Conservation (phyloP, 306 rosid species). For the Crotalaria pallida region DNA sequence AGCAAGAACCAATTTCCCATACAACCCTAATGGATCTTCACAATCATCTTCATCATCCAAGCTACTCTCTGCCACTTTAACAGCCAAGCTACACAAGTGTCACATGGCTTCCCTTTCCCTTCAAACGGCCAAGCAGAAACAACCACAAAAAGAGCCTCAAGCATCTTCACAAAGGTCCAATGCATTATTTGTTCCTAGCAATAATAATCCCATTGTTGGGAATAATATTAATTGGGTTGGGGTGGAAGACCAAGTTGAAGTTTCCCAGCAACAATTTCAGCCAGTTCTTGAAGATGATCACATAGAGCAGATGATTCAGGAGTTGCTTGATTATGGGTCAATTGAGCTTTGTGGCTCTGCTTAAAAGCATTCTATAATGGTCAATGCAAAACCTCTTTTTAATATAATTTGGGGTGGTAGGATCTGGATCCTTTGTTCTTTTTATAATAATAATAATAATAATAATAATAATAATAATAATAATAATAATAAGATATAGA, state of each 20-base stretch:
- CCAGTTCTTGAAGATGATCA: slow-evolving; percentile 78
- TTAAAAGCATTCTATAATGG: slow-evolving; percentile 27
- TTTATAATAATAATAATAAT: too few species aligned
- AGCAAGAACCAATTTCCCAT: slow-evolving; percentile 66
- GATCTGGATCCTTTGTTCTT: too few species aligned
- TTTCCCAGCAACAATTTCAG: slow-evolving; percentile 33
- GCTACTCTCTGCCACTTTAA: slow-evolving; percentile 61
- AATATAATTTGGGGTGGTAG: too few species aligned
- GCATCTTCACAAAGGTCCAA: slow-evolving; percentile 1
- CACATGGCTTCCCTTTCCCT: slow-evolving; percentile 72
- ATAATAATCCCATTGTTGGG: slow-evolving; percentile 18
- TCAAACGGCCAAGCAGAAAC: slow-evolving; percentile 46
- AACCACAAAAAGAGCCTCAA: slow-evolving; percentile 25
- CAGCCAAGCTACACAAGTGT: slow-evolving; percentile 66
- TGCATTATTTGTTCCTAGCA: background rate
- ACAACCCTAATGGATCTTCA: slow-evolving; percentile 44
- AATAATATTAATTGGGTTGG: slow-evolving; percentile 30
- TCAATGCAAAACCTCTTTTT: background rate
- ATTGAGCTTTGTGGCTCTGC: slow-evolving; percentile 56
- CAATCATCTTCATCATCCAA: slow-evolving; percentile 43
- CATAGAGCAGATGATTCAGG: slow-evolving; percentile 85
- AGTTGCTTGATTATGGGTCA: slow-evolving; percentile 69
- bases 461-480: too few species aligned
- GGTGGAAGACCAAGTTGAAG: slow-evolving; percentile 21
- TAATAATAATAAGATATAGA: too few species aligned